Base-by-base conservation (phyloP, 2,329 filamentous ascomycete species). In the Sclerotinia minor region DNA sequence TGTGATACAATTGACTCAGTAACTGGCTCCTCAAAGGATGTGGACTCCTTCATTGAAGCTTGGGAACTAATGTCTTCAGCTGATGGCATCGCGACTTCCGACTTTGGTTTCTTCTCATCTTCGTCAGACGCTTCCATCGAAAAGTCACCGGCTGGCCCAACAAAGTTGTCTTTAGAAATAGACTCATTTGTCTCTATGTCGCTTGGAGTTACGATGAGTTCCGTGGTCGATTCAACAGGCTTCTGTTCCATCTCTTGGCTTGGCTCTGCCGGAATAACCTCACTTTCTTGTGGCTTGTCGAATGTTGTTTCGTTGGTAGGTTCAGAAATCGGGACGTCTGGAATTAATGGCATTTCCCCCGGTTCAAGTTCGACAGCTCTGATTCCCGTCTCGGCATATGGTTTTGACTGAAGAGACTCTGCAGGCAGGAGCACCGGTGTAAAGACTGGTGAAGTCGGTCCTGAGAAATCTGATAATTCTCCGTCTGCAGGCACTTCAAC, bases 71-170 rank as follows among this genome's bases (percentile, higher is more conserved):
- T 24, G 17, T 61, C 19, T 38, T 45, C 35, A 32, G 47, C 69
- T 26, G 64, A 7, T 50, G 69, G 61, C 19, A 65, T 69, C 15
- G 65, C 64, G 15, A 70, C 15, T 21, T 67, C 64, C 9, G 72
- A 72, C n/a, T 72, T 70, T 49, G 53, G 64, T 35, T 72, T 71
- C 38, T 73, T 71, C 67, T 73, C 74, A 61, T 73, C 71, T 52
- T 72, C 71, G 63, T 74, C 73, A n/a, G 68, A 71, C 63, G 72
- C 71, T 54, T 74, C 74, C 21, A 24, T 66, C 45, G 69, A 55
- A 24, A 65, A 32, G 13, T 38, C 58, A 38, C 24, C 41, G 6
- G 9, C n/a, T 65, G 53, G 24, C n/a, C 44, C 64, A 21, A 26
- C 2, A 21, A 21, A 8, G 21, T 52, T 21, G 9, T 52, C 47